Conservation (phyloP, 768 basidiomycete species). For the Cystofilobasidium macerans region DNA sequence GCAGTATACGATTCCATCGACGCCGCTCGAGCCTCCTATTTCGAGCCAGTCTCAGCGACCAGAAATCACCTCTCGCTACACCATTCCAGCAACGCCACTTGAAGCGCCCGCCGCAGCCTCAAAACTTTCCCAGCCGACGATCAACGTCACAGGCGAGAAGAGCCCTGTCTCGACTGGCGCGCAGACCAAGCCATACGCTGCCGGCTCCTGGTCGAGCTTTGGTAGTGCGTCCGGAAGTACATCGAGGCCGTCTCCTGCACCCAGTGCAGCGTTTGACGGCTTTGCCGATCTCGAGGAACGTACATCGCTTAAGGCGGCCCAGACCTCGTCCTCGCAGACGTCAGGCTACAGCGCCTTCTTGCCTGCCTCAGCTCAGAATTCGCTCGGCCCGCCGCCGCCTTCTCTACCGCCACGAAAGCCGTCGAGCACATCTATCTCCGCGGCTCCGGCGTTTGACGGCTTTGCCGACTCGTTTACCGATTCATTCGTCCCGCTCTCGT, state of each 20-base stretch:
- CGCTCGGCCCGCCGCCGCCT: conserved; percentile 2
- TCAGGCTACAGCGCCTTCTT: neutral
- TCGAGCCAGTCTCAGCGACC: neutral
- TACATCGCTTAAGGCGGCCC: neutral
- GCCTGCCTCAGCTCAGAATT: neutral
- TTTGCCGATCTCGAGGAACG: conserved; percentile 15
- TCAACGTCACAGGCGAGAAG: conserved; percentile 3
- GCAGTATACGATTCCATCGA: neutral
- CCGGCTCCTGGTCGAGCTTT: neutral
- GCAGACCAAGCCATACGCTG: neutral
- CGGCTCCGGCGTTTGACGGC: neutral
- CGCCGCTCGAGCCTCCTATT: neutral
- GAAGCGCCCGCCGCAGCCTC: neutral
- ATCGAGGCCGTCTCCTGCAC: neutral
- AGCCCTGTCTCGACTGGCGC: neutral
- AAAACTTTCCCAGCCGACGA: neutral
- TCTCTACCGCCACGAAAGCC: conserved; percentile 1
- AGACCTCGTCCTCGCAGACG: neutral
- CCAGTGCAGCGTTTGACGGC: conserved; percentile 13
- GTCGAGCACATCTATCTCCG: neutral
- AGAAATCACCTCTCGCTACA: neutral
- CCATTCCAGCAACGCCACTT: neutral
- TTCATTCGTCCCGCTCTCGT: conserved; percentile 5
- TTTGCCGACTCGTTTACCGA: conserved; percentile 17
- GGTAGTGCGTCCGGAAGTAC: neutral